Base-by-base conservation (phyloP, 2,329 filamentous ascomycete genomes). In the Hypoxylon sp. region DNA sequence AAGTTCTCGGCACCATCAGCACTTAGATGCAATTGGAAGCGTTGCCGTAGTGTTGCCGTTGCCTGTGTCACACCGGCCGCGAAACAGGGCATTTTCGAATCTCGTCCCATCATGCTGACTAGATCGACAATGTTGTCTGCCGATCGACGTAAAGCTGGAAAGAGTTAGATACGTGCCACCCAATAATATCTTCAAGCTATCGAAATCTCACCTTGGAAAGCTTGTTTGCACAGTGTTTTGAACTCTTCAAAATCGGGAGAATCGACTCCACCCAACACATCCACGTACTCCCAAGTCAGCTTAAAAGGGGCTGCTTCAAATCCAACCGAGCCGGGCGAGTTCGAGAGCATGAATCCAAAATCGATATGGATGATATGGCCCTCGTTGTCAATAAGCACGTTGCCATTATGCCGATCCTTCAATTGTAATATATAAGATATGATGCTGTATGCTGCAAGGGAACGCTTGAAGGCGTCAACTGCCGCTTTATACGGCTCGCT, bases 271-370 rank as follows among this genome's bases (percentile, higher is more conserved):
- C 92, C 92, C 29, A 96, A 81, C 6, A 96, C 91, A 71, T 96
- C 92, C 39, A 96, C 90, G 75, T 96, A 96, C 75, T 96, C 92
- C 69, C 94, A 88, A 1, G 92, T 94, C 25, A 96, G 83, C 81
- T 96, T 96, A 80, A 96, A 96, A 0, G 92, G 92, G 3, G 92
- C 92, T 12, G 92, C 92, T 79, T 96, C 92, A 73, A 96, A 96
- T 2, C 91, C 92, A 75, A 96, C 92, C 7, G 89, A 91, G 0
- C 92, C 92, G 0, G 92, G 92, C 1, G 91, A 94, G 78, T 96
- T 96, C 48, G 91, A 94, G 32, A 96, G 83, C 91, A 96, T 95
- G 77, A 96, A 96, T 59, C 92, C 92, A 78, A 96, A 96, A 78
- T 96, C 92, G 66, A 96, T 96, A 76, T 96, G 92, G 65, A 96